Evolutionary conservation across 2,329 filamentous ascomycete genomes (phyloP).

Genomic region (Sclerotinia minor): DNA sequence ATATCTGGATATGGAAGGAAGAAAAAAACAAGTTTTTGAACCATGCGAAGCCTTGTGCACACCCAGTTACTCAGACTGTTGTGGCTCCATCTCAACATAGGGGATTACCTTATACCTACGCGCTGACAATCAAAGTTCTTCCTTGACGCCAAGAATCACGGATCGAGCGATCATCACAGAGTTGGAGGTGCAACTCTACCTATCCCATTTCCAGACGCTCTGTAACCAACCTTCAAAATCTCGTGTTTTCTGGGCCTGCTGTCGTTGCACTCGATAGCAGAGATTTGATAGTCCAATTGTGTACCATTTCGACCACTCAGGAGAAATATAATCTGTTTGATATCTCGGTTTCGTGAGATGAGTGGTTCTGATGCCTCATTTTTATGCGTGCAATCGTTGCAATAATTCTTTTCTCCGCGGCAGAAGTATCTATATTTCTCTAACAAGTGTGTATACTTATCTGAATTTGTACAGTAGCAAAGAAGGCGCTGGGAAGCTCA

Average conservation of each 20-base stretch:
- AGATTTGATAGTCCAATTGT: not conserved
- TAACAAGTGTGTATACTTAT: not conserved
- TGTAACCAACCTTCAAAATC: no score
- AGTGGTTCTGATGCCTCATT: not conserved
- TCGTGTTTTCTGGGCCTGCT: not conserved
- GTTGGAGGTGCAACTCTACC: not conserved
- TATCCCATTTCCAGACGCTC: not conserved
- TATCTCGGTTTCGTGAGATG: no score
- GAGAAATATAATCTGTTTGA: not conserved
- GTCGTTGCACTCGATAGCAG: no score
- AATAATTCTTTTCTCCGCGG: not conserved
- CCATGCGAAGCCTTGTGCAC: not conserved
- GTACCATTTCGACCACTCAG: not conserved
- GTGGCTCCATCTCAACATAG: not conserved
- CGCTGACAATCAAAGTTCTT: not conserved
- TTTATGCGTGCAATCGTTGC: not conserved
- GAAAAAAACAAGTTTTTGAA: conserved; percentile 2
- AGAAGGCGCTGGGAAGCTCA: not conserved
- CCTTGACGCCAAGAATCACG: not conserved
- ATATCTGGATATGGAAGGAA: no score
- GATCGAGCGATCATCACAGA: conserved; percentile 2
- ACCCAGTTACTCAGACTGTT: not conserved
- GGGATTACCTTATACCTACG: not conserved
- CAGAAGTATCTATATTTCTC: not conserved
- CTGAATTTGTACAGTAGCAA: not conserved